Evolutionary conservation across 2,329 filamentous ascomycete species (phyloP), one percentile per base, ranked within the genome.

Genomic region (Claviceps pusilla): DNA sequence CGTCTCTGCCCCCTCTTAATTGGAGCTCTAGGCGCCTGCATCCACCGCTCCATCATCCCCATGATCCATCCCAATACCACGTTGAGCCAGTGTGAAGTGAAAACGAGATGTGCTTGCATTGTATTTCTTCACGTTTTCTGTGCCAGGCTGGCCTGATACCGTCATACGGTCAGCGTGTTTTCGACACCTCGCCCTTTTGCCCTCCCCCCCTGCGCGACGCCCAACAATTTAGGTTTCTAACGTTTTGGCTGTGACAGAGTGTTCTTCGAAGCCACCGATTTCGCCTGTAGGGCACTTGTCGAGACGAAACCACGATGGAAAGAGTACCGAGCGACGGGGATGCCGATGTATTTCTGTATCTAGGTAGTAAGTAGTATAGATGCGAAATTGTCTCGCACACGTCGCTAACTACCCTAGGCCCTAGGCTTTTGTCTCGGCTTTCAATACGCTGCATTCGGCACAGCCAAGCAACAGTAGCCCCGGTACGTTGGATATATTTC

Each of bases 11-110:
- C 24, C 24, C 35, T 9, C 39, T 19, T 68, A 63, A 69, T 69
- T 69, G 67, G 67, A 48, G 57, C 50, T 59, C 59, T 67, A 67
- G 66, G 64, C 67, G 67, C 67, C 66, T 59, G 58, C 57, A 57
- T 56, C 55, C 59, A 54, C 56, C 57, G 1, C 19, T 19, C 19
- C 19, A 19, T 19, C 19, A 19, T 19, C 1, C 19, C 35, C 3
- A 10, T 37, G 7, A 6, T 12, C 3, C 10, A 9, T 12, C 54
- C 59, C 51, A 52, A 51, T 53, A 41, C 55, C 52, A 55, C 51
- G 31, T 43, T 45, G 47, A 47, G 52, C 53, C 57, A 56, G 47
- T 48, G 46, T 33, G 14, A 48, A 33, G 43, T 7, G 24, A 11
- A 4, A 19, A 19, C 1, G 19, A 11, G 35, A 42, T 7, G 41